Conservation (phyloP, 2,329 filamentous ascomycete genomes). For the Colletotrichum magnum region DNA sequence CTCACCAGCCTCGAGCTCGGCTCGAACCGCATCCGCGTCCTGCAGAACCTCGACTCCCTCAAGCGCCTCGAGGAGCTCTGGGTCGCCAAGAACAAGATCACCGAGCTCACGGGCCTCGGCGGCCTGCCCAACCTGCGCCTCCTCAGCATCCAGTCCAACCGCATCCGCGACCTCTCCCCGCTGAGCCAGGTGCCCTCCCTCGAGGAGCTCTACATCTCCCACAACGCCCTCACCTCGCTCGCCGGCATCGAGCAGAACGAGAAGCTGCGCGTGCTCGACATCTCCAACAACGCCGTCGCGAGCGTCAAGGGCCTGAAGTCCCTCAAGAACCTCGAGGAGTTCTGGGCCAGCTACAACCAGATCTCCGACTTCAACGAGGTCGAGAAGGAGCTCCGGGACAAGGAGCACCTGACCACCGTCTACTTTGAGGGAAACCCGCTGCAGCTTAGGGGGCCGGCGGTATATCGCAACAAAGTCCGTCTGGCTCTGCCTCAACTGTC, state of each 20-base stretch:
- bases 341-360: slow-evolving; percentile 95
- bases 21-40: slow-evolving; percentile 91
- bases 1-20: slow-evolving; percentile 90
- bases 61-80: slow-evolving; percentile 88
- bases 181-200: slow-evolving; percentile 81
- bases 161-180: slow-evolving; percentile 83
- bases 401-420: slow-evolving; percentile 86
- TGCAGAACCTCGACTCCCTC: slow-evolving; percentile 86
- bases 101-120: slow-evolving; percentile 82
- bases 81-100: slow-evolving; percentile 98
- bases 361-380: slow-evolving; percentile 86
- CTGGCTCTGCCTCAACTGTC: slow-evolving; percentile 88
- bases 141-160: slow-evolving; percentile 95
- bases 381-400: slow-evolving; percentile 82
- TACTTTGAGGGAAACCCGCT: slow-evolving; percentile 97
- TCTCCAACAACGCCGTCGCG: slow-evolving; percentile 88
- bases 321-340: slow-evolving; percentile 82
- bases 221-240: slow-evolving; percentile 88
- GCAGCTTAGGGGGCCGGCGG: slow-evolving; percentile 81
- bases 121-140: slow-evolving; percentile 85
- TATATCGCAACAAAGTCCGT: slow-evolving; percentile 95
- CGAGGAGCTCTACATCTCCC: slow-evolving; percentile 95
- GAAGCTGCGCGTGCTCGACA: slow-evolving; percentile 84
- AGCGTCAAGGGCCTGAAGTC: slow-evolving; percentile 80
- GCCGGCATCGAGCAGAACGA: slow-evolving; percentile 78